Percentiles rank a stretch among this genome's conserved stretches.
phyloP scores from a whole-genome alignment of 2,329 filamentous ascomycete species.

The Lachnellula occidentalis region DNA sequence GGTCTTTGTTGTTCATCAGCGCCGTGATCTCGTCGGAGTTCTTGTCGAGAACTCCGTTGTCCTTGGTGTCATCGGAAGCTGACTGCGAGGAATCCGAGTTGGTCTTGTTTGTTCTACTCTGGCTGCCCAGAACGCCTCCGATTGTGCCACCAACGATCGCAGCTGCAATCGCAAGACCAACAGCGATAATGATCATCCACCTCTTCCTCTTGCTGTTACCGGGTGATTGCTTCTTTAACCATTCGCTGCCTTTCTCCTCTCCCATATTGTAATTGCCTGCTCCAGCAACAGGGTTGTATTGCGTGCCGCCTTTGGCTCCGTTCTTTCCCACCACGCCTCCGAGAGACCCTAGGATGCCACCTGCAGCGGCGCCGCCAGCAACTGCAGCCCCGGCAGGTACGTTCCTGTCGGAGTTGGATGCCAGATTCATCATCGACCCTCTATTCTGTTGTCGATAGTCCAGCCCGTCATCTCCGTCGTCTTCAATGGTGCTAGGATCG shows the following conservation, averaged over 20 bases:
- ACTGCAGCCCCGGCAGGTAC: conserved; percentile 20
- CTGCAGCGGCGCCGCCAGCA: conserved; percentile 38
- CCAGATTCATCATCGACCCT: conserved; percentile 45
- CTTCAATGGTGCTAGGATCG: conserved; percentile 72
- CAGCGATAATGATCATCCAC: conserved; percentile 59
- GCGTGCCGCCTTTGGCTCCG: conserved; percentile 17
- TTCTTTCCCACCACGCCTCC: conserved; percentile 26
- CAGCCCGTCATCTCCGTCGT: conserved; percentile 84
- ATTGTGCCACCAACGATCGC: conserved; percentile 70
- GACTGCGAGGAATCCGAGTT: conserved; percentile 36
- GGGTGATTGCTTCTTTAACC: conserved; percentile 53
- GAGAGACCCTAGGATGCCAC: conserved; percentile 29
- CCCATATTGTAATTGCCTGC: conserved; percentile 20
- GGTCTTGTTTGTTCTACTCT: conserved; percentile 20
- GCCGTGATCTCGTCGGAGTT: conserved; percentile 74
- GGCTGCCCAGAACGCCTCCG: conserved; percentile 63
- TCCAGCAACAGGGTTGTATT: conserved; percentile 25
- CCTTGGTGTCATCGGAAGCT: conserved; percentile 52
- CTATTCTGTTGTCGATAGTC: conserved; percentile 46
- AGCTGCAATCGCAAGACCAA: conserved; percentile 61
- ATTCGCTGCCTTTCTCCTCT: conserved; percentile 59
- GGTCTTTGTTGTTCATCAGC: conserved; percentile 70
- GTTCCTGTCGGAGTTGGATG: conserved; percentile 20
- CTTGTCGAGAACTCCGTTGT: conserved; percentile 66
- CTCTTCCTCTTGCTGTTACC: conserved; percentile 58